phyloP scores from a whole-genome alignment of 139 green algal genomes.

The Desmodesmus armatus region DNA sequence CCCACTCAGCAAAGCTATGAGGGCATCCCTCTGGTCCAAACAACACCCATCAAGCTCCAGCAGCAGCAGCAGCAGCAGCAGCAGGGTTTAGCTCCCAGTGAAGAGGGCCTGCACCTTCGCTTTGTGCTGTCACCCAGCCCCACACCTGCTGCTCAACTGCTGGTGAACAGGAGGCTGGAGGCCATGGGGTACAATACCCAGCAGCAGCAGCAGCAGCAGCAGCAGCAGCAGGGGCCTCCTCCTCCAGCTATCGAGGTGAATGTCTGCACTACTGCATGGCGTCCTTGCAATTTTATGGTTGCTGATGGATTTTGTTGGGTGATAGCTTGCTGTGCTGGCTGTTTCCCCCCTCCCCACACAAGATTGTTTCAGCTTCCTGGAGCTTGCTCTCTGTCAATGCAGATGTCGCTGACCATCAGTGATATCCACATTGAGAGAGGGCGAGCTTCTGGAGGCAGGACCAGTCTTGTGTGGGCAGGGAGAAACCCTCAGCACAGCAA shows the following conservation, averaged over 20 bases:
- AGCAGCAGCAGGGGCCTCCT: not conserved
- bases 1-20: not conserved
- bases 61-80: constrained; percentile 39
- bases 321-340: too few relatives aligned
- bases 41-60: not conserved
- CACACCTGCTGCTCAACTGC: constrained; percentile 69
- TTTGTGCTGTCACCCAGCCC: constrained; percentile 83
- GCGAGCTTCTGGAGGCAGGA: too few relatives aligned
- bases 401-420: too few relatives aligned
- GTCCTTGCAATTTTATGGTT: too few relatives aligned
- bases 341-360: too few relatives aligned
- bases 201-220: constrained; percentile 32
- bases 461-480: too few relatives aligned
- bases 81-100: not conserved
- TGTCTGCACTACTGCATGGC: not conserved
- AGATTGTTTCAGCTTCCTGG: too few relatives aligned
- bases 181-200: constrained; percentile 52
- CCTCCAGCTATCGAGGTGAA: constrained; percentile 13
- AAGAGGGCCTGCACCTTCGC: constrained; percentile 67
- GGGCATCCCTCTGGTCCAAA: not conserved
- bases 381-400: too few relatives aligned
- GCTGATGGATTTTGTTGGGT: too few relatives aligned
- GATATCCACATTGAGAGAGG: too few relatives aligned
- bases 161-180: constrained; percentile 78
- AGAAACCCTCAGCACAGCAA: too few relatives aligned